Conservation (phyloP, 768 basidiomycete genomes). For the Phallus indusiatus region DNA sequence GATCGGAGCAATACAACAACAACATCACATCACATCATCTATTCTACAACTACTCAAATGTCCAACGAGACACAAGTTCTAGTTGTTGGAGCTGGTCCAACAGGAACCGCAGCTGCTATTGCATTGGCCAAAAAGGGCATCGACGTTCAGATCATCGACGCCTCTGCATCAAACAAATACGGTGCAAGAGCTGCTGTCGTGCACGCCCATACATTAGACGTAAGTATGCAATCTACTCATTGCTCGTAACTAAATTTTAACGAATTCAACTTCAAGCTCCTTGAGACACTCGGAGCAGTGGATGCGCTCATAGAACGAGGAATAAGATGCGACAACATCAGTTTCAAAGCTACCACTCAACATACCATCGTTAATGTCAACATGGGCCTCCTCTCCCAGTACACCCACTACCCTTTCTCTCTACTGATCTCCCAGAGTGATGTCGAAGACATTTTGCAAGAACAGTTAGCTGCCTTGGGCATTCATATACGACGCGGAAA, state of each 20-base stretch:
- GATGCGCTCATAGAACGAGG: slow-evolving; percentile 30
- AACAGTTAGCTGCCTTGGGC: slow-evolving; percentile 23
- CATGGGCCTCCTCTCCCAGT: slow-evolving; percentile 25
- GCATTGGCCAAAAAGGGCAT: slow-evolving; percentile 34
- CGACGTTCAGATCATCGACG: slow-evolving; percentile 39
- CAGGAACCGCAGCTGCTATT: slow-evolving; percentile 37
- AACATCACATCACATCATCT: no score
- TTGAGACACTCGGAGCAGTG: slow-evolving; percentile 36
- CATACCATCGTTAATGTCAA: slow-evolving; percentile 21
- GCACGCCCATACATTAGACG: slow-evolving; percentile 47
- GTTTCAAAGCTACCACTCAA: slow-evolving; percentile 23
- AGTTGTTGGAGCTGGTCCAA: slow-evolving; percentile 42
- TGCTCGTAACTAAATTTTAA: slow-evolving; percentile 12
- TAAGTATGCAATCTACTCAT: slow-evolving; percentile 12
- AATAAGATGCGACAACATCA: slow-evolving; percentile 20
- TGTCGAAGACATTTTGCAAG: slow-evolving; percentile 33
- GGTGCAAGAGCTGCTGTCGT: slow-evolving; percentile 37
- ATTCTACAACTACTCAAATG: not conserved
- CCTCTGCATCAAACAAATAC: slow-evolving; percentile 21
- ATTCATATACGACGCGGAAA: slow-evolving; percentile 18
- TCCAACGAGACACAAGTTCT: slow-evolving; percentile 31
- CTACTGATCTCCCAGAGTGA: slow-evolving; percentile 34
- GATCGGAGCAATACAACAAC: no score
- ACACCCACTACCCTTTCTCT: slow-evolving; percentile 37
- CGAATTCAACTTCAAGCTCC: slow-evolving; percentile 32